Percentiles rank a stretch among this genome's conserved stretches.
Evolutionary conservation across 805 yeast genomes (phyloP).

Genomic region (Vanderwaltozyma polyspora): DNA sequence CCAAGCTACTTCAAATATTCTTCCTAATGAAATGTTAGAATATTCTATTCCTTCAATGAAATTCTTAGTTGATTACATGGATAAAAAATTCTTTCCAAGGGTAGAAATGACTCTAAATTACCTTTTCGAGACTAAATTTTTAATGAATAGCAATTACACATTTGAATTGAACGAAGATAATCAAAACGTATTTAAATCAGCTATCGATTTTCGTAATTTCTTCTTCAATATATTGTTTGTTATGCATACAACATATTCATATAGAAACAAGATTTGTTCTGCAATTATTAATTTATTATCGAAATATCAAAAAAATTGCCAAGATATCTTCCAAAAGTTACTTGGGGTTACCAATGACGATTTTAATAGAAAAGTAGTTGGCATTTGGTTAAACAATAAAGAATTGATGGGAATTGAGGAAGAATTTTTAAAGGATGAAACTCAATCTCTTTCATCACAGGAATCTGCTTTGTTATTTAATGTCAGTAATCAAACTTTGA

Average conservation of each 20-base stretch:
- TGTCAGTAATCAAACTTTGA: slow-evolving; percentile 24
- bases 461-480: slow-evolving; percentile 24
- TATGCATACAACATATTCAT: slow-evolving; percentile 30
- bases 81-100: slow-evolving; percentile 48
- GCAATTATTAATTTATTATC: slow-evolving; percentile 28
- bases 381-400: slow-evolving; percentile 29
- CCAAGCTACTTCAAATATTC: slow-evolving; percentile 41
- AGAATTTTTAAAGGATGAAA: slow-evolving; percentile 19
- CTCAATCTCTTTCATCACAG: slow-evolving; percentile 9
- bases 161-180: slow-evolving; percentile 26
- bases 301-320: slow-evolving; percentile 29
- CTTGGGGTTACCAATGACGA: slow-evolving; percentile 15
- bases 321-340: slow-evolving; percentile 23
- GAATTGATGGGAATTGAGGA: slow-evolving; percentile 25
- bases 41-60: slow-evolving; percentile 25
- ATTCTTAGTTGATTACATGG: slow-evolving; percentile 59
- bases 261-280: slow-evolving; percentile 43
- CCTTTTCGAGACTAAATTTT: slow-evolving; percentile 40
- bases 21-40: slow-evolving; percentile 21
- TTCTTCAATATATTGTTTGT: slow-evolving; percentile 20
- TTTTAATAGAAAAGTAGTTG: slow-evolving; percentile 17
- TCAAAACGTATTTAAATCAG: slow-evolving; percentile 22
- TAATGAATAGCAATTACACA: slow-evolving; percentile 30
- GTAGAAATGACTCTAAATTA: slow-evolving; percentile 44
- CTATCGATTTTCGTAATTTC: slow-evolving; percentile 19